These are phyloP conservation scores for Venturia pyrina DNA, from an alignment of 2,329 filamentous ascomycete genomes.

Conservation along the genomic window DNA sequence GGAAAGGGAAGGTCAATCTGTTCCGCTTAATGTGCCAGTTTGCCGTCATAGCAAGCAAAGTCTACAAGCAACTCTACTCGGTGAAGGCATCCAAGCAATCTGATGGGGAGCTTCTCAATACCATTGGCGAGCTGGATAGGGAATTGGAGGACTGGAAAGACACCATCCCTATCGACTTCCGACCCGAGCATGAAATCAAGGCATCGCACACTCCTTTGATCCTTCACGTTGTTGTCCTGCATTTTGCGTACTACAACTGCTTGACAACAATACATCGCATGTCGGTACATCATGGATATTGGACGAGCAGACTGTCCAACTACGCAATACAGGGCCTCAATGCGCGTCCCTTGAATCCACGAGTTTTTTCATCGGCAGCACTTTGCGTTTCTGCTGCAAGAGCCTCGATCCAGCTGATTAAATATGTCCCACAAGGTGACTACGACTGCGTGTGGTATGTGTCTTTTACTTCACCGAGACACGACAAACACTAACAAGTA, in stretches of 20 bases:
- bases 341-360: conserved; percentile 77
- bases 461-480: background rate
- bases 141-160: conserved; percentile 91
- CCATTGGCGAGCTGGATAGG: conserved; percentile 84
- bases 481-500: conserved; percentile 20
- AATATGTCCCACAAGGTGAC: conserved; percentile 93
- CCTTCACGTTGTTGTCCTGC: conserved; percentile 83
- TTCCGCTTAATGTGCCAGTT: conserved; percentile 92
- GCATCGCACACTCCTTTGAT: conserved; percentile 88
- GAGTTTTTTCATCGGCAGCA: conserved; percentile 87
- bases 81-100: conserved; percentile 86
- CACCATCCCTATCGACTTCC: conserved; percentile 84
- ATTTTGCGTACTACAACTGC: conserved; percentile 97
- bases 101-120: conserved; percentile 86
- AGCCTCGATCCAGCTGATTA: conserved; percentile 85
- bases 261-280: conserved; percentile 96
- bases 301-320: conserved; percentile 90
- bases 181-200: conserved; percentile 95
- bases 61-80: conserved; percentile 88
- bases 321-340: conserved; percentile 94
- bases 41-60: conserved; percentile 80
- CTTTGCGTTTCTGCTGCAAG: conserved; percentile 87
- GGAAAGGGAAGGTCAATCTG: conserved; percentile 86
- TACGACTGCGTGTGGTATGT: conserved; percentile 87
- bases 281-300: conserved; percentile 96